These are phyloP conservation scores for Suhomyces vadensis DNA, from an alignment of 805 yeast species.

Conservation along the genomic window DNA sequence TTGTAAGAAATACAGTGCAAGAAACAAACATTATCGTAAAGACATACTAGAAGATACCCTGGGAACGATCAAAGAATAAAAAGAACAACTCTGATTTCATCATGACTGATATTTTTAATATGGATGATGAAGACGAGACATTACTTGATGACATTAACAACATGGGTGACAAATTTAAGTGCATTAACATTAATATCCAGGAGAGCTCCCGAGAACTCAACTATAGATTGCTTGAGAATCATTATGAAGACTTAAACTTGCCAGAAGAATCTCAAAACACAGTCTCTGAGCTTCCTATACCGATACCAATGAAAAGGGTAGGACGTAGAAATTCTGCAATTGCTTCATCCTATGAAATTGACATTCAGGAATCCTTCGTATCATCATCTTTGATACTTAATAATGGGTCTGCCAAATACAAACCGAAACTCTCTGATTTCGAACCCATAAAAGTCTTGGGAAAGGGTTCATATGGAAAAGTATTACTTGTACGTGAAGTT, in stretches of 20 bases:
- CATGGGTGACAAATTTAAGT: neutral
- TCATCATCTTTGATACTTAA: slow-evolving; percentile 24
- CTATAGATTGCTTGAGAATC: slow-evolving; percentile 18
- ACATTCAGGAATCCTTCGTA: slow-evolving; percentile 31
- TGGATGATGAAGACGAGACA: slow-evolving; percentile 35
- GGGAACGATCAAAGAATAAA: neutral
- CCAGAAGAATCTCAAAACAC: slow-evolving; percentile 14
- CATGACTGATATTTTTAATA: slow-evolving; percentile 37
- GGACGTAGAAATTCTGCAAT: slow-evolving; percentile 24
- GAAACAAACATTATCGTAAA: too few species aligned
- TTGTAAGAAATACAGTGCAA: neutral
- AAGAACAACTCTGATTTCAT: neutral
- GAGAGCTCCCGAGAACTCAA: slow-evolving; percentile 15
- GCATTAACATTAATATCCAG: neutral
- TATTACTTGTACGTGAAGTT: slow-evolving; percentile 39
- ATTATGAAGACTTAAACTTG: slow-evolving; percentile 9
- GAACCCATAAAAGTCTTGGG: slow-evolving; percentile 46
- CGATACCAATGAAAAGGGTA: slow-evolving; percentile 17
- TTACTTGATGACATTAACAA: neutral
- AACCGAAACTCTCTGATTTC: slow-evolving; percentile 38
- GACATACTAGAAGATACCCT: neutral
- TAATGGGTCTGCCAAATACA: slow-evolving; percentile 14
- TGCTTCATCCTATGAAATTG: slow-evolving; percentile 39
- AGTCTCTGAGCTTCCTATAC: slow-evolving; percentile 20
- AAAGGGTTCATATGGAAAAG: slow-evolving; percentile 47